phyloP scores from a whole-genome alignment of 495 filamentous ascomycete genomes.

The Penicillium paxilli region DNA sequence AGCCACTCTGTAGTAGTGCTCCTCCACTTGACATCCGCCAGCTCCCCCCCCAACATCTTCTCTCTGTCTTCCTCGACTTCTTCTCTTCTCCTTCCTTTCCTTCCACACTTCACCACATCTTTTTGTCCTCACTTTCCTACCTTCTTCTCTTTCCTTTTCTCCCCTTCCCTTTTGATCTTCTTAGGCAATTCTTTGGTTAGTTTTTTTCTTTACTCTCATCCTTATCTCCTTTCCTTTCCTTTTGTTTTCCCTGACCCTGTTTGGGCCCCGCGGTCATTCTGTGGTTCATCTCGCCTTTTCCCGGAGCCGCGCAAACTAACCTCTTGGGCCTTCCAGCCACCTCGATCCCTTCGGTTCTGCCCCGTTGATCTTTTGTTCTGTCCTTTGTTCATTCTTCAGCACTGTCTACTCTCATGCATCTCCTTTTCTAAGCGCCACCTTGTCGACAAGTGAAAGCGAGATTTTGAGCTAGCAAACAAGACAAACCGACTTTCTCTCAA shows the following conservation, averaged over 20 bases:
- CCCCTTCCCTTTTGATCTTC: constrained; percentile 30
- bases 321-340: constrained; percentile 48
- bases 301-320: constrained; percentile 43
- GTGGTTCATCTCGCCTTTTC: constrained; percentile 16
- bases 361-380: constrained; percentile 11
- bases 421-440: constrained; percentile 6
- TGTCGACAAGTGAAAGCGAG: constrained; percentile 12
- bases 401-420: too few species aligned
- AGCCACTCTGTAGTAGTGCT: too few species aligned
- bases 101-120: constrained; percentile 23
- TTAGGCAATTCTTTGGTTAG: constrained; percentile 10
- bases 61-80: constrained; percentile 28
- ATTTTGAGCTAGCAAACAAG: neutral
- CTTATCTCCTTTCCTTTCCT: constrained; percentile 24
- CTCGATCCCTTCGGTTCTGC: constrained; percentile 55
- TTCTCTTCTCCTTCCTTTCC: constrained; percentile 25
- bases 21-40: constrained; percentile 29
- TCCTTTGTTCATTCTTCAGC: constrained; percentile 15
- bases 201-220: constrained; percentile 19
- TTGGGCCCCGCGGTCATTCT: constrained; percentile 16
- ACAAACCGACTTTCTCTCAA: neutral
- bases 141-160: constrained; percentile 30
- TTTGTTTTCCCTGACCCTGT: constrained; percentile 26
- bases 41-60: constrained; percentile 29
- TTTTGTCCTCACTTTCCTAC: constrained; percentile 13